Conservation (phyloP, 1,284 basidiomycete genomes). For the Limonomyces culmigenus region DNA sequence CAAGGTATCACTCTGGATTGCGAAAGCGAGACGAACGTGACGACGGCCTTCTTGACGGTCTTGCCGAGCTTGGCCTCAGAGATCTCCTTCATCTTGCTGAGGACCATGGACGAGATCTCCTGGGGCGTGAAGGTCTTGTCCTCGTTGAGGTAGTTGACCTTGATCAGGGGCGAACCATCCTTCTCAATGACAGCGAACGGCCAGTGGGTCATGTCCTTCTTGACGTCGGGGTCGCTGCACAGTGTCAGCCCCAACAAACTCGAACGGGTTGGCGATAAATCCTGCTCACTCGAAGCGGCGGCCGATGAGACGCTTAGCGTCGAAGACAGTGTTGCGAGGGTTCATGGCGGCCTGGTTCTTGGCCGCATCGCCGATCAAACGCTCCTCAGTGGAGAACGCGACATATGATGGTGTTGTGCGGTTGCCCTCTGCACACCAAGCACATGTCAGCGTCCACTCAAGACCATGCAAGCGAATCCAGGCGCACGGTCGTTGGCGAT, state of each 20-base stretch:
- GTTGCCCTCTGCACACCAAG: conserved; percentile 94
- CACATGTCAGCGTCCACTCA: too few relatives aligned
- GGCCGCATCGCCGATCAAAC: conserved; percentile 89
- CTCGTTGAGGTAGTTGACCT: conserved; percentile 87
- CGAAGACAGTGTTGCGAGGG: conserved; percentile 86
- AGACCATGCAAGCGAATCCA: too few relatives aligned
- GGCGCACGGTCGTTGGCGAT: conserved; percentile 96
- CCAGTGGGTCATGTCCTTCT: conserved; percentile 86
- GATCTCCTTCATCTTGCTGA: conserved; percentile 93
- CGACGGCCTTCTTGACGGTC: conserved; percentile 68
- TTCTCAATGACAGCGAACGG: conserved; percentile 91
- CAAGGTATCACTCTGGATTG: background rate
- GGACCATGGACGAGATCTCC: conserved; percentile 74
- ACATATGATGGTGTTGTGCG: conserved; percentile 97
- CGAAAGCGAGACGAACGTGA: background rate
- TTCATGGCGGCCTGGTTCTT: conserved; percentile 98
- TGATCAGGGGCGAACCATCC: conserved; percentile 90
- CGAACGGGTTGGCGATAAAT: conserved; percentile 45
- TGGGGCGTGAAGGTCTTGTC: conserved; percentile 86
- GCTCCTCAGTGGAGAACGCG: conserved; percentile 94
- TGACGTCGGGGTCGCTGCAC: conserved; percentile 69
- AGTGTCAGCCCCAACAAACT: conserved; percentile 1
- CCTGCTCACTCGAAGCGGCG: conserved; percentile 84
- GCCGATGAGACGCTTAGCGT: conserved; percentile 94
- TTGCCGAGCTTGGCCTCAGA: conserved; percentile 88